Conservation (phyloP, 2,329 filamentous ascomycete genomes). For the Fusarium torulosum region DNA sequence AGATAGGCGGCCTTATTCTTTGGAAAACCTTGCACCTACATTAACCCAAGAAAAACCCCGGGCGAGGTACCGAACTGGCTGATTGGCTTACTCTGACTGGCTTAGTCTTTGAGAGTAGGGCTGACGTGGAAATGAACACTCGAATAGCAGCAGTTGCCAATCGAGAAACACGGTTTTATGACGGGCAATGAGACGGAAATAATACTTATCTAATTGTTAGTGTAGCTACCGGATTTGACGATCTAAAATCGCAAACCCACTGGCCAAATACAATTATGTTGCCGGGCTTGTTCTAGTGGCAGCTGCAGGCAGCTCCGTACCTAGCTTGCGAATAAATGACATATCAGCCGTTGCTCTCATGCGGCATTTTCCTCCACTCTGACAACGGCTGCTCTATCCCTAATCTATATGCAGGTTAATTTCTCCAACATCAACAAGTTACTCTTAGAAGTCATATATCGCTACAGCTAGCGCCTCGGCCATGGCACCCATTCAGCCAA, state of each 20-base stretch:
- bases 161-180: background rate
- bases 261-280: too few relatives aligned
- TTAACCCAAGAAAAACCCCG: too few relatives aligned
- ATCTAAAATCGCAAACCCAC: too few relatives aligned
- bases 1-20: background rate
- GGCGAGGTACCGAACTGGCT: too few relatives aligned
- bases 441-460: too few relatives aligned
- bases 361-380: background rate
- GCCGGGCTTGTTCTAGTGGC: background rate
- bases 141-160: background rate
- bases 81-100: background rate
- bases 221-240: too few relatives aligned
- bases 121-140: background rate
- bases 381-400: too few relatives aligned
- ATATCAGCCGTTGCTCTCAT: background rate
- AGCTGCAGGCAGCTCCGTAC: background rate
- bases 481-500: slow-evolving; percentile 14
- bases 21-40: too few relatives aligned
- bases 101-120: background rate
- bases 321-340: background rate
- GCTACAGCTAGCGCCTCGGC: too few relatives aligned
- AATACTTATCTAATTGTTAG: background rate
- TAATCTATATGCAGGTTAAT: too few relatives aligned
- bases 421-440: too few relatives aligned
- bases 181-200: background rate